These are phyloP conservation scores for Naganishia vaughanmartiniae DNA, from an alignment of 768 basidiomycete genomes.

Conservation along the genomic window DNA sequence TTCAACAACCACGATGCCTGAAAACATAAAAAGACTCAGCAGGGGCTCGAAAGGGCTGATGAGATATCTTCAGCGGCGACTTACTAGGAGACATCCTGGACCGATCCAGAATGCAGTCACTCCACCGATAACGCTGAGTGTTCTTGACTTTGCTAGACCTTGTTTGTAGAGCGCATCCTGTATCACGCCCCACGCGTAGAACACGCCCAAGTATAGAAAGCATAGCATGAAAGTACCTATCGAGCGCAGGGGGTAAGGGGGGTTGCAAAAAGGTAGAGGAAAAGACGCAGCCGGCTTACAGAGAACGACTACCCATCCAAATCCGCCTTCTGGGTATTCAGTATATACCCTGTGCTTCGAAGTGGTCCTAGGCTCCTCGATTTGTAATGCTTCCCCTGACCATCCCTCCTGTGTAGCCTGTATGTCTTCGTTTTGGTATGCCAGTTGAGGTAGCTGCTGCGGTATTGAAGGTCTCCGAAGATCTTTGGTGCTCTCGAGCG, in stretches of 20 bases:
- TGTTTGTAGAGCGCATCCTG: constrained; percentile 30
- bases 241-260: not conserved
- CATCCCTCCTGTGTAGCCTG: not conserved
- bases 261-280: not conserved
- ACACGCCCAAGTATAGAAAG: constrained; percentile 32
- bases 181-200: constrained; percentile 37
- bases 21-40: not conserved
- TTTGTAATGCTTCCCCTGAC: constrained; percentile 6
- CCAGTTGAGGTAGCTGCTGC: not conserved
- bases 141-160: constrained; percentile 24
- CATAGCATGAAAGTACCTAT: constrained; percentile 31
- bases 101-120: constrained; percentile 29
- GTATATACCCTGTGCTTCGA: constrained; percentile 13
- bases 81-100: constrained; percentile 31
- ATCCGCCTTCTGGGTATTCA: constrained; percentile 31
- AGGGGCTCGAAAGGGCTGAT: not conserved
- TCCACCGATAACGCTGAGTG: constrained; percentile 32
- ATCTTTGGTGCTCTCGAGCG: not conserved
- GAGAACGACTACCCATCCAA: constrained; percentile 33
- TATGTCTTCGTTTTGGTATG: not conserved
- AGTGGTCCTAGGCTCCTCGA: not conserved
- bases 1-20: constrained; percentile 30
- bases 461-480: constrained; percentile 1
- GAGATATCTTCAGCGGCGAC: not conserved
- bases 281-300: constrained; percentile 7